Evolutionary conservation across 1,284 basidiomycete species (phyloP).

Genomic region (Pyrrhoderma noxium): DNA sequence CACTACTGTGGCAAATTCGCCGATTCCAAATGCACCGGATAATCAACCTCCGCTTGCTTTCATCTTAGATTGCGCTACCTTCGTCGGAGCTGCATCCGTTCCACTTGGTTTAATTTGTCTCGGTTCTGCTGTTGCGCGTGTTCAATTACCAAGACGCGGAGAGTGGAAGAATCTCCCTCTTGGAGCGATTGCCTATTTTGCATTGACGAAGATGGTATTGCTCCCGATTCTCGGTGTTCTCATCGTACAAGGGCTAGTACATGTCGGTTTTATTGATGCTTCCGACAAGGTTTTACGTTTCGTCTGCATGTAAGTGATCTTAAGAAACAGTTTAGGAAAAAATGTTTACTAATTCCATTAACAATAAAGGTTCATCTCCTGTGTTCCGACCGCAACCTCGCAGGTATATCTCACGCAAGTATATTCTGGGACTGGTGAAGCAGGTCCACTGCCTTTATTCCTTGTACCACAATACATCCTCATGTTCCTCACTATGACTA

Average conservation of each 20-base stretch:
- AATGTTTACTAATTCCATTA: too few relatives aligned
- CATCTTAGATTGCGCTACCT: constrained; percentile 45
- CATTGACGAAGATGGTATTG: constrained; percentile 57
- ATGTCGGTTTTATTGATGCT: constrained; percentile 40
- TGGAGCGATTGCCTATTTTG: constrained; percentile 56
- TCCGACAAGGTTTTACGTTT: constrained; percentile 61
- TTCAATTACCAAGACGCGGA: constrained; percentile 43
- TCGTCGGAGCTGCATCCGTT: constrained; percentile 67
- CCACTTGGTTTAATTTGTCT: constrained; percentile 69
- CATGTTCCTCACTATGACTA: constrained; percentile 59
- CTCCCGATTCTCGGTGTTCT: constrained; percentile 65
- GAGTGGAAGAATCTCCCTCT: constrained; percentile 53
- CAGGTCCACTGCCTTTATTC: constrained; percentile 54
- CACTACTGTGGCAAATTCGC: constrained; percentile 39
- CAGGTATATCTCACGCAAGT: constrained; percentile 60
- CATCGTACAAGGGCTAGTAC: constrained; percentile 50
- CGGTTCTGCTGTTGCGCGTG: constrained; percentile 65
- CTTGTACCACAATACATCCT: constrained; percentile 61
- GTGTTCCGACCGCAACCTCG: constrained; percentile 58
- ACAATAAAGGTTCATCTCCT: constrained; percentile 57
- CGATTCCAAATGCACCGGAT: constrained; percentile 63
- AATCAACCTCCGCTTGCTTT: constrained; percentile 69
- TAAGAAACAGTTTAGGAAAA: too few relatives aligned
- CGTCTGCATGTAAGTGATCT: constrained; percentile 57
- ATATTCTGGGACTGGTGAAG: constrained; percentile 56